Base-by-base conservation (phyloP, 331 rosid species). In the Spiraea crenata region DNA sequence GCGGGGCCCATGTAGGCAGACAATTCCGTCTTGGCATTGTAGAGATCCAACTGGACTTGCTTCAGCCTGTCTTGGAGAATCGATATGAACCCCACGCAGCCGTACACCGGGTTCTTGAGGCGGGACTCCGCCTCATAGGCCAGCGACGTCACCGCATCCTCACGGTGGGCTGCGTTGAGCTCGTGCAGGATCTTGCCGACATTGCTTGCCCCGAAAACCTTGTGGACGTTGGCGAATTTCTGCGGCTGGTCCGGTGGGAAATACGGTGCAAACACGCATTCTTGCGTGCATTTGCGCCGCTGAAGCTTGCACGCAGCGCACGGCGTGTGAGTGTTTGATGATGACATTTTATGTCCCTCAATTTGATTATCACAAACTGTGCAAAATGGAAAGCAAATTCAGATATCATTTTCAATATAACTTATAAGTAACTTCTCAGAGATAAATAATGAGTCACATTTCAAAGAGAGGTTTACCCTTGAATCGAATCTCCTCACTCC, bases 111-210 rank as follows among this genome's bases (percentile, higher is more conserved):
- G 67, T 85, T 88, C 37, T 70, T 62, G 5, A 87, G 78, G 3
- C 92, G 90, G 5, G 82, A 82, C 61, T 87, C 86, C 0, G 90
- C 90, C 73, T 87, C 92, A 41, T 83, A 87, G 0, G 86, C 85
- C 0, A 85, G 59, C 0, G 90, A 80, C 3, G 65, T 55, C 37
- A 73, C 82, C 0, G 82, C 78, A 31, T 78, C 82, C 46, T 78
- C 82, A 1, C 82, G 78, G 61, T 73, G 55, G 37, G 58, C 58
- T 4, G 50, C 13, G 19, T 55, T 56, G 59, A 78, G 74, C 41
- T 78, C 78, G 50, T 78, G 73, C 39, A 78, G 78, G 74, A 78
- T 55, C 78, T 78, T 78, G 25, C 71, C 77, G 2, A 78, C 82
- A 31, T 78, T 78, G 65, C 78, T 72, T 9, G 82, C 82, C 4